Base-by-base conservation (phyloP, 1,284 basidiomycete species). In the Malassezia brasiliensis region DNA sequence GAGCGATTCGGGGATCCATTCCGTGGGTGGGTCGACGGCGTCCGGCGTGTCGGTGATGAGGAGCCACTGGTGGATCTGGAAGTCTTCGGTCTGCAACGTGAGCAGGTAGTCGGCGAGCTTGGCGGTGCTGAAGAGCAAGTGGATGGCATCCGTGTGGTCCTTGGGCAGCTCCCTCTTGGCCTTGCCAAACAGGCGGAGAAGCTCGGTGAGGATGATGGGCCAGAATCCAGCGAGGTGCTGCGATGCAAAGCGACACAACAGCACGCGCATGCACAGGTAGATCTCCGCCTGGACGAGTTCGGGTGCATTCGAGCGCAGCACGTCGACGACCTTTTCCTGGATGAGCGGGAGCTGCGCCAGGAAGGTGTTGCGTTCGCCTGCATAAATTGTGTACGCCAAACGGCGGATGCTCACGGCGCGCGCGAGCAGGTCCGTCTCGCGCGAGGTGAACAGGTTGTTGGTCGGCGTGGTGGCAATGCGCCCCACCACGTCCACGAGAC, bases 51-150 rank as follows among this genome's bases (percentile, higher is more conserved):
- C 94, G 0, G 90, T 94, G 52, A 96, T 84, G 71, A 98, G 98
- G 66, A 96, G 87, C 93, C 94, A 99, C 79, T 99, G 90, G 75
- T 98, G 88, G 90, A 96, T 87, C 77, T 98, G 94, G 76, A 98
- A 99, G 72, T 98, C 94, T 67, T 91, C 88, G 0, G 89, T 93
- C 75, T 96, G 91, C 36, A 98, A 77, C 2, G 88, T 85, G 10
- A 98, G 80, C 15, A 98, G 78, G 14, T 96, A 79, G 75, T 99
- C 94, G 25, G 98, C 78, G 69, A 94, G 87, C 77, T 98, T 98
- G 78, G 88, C 86, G 4, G 89, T 89, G 2, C 90, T 84, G 20
- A 96, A 79, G 38, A 96, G 79, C 11, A 93, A 79, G 17, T 83
- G 81, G 17, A 96, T 78, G 50, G 86, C 83, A 67, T 96, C 90